Percentiles rank a stretch among this genome's conserved stretches.
These are phyloP conservation scores for Lathyrus oleraceus DNA, from an alignment of 306 rosid genomes.

Conservation along the genomic window DNA sequence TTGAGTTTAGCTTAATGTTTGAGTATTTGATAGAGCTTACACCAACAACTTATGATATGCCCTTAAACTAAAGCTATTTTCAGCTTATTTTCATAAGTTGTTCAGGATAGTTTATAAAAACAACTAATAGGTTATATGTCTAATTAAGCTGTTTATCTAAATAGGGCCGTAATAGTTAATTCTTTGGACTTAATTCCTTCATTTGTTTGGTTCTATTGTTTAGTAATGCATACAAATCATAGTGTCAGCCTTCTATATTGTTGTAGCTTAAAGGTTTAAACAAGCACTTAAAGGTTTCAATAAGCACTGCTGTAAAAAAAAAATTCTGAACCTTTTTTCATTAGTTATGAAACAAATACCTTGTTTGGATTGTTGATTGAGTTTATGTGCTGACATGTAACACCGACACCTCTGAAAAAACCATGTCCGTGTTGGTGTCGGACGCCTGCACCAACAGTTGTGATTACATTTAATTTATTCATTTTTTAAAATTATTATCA, in stretches of 20 bases:
- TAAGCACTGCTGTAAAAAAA: not conserved
- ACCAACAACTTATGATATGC: not conserved
- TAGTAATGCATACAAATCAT: not conserved
- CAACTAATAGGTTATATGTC: not conserved
- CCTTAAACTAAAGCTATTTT: not conserved
- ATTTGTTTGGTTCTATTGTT: constrained; percentile 12
- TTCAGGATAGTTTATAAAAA: not conserved
- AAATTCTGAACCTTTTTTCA: not conserved
- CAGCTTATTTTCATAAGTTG: not conserved
- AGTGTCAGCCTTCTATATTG: not conserved
- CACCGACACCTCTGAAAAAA: too few species aligned
- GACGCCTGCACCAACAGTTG: too few species aligned
- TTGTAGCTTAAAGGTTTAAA: not conserved
- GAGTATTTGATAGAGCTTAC: not conserved
- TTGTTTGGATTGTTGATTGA: not conserved
- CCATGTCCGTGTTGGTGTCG: too few species aligned
- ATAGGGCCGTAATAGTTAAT: too few species aligned
- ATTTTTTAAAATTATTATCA: too few species aligned
- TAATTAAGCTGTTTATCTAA: too few species aligned
- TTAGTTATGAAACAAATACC: not conserved
- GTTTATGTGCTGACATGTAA: too few species aligned
- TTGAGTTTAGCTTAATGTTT: not conserved
- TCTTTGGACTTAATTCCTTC: not conserved
- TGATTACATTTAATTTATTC: too few species aligned
- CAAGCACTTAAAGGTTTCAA: not conserved